These are phyloP conservation scores for Yarrowia alimentaria DNA, from an alignment of 805 yeast species.

Conservation along the genomic window DNA sequence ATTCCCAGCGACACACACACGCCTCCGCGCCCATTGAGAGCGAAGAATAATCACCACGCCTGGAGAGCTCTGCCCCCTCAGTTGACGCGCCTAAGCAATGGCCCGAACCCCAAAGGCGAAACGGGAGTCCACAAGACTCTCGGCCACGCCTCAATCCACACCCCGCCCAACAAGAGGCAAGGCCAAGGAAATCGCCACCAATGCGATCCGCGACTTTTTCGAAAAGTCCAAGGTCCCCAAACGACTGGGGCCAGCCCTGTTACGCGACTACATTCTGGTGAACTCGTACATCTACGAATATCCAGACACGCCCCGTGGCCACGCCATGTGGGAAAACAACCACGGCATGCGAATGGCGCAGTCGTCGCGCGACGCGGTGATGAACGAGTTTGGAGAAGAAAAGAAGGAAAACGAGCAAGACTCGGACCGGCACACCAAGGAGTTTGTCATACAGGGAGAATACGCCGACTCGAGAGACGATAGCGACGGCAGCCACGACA, in stretches of 20 bases:
- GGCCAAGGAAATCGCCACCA: constrained; percentile 4
- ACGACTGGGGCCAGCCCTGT: no score
- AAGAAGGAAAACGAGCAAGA: neutral
- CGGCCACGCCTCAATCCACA: neutral
- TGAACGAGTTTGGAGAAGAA: constrained; percentile 13
- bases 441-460: constrained; percentile 19
- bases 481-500: neutral
- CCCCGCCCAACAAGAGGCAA: constrained; percentile 1
- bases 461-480: constrained; percentile 21
- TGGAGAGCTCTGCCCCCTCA: no score
- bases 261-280: no score
- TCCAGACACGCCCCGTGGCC: constrained; percentile 20
- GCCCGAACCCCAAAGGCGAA: no score
- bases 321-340: constrained; percentile 14
- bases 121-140: no score
- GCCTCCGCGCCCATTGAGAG: no score
- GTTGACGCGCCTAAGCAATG: no score
- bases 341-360: constrained; percentile 17
- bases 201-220: constrained; percentile 15
- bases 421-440: neutral
- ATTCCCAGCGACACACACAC: no score
- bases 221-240: constrained; percentile 4
- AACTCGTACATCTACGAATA: constrained; percentile 22
- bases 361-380: constrained; percentile 14
- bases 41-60: no score